These are phyloP conservation scores for Diphasiastrum complanatum DNA, from an alignment of 83 land plant genomes.

Conservation along the genomic window DNA sequence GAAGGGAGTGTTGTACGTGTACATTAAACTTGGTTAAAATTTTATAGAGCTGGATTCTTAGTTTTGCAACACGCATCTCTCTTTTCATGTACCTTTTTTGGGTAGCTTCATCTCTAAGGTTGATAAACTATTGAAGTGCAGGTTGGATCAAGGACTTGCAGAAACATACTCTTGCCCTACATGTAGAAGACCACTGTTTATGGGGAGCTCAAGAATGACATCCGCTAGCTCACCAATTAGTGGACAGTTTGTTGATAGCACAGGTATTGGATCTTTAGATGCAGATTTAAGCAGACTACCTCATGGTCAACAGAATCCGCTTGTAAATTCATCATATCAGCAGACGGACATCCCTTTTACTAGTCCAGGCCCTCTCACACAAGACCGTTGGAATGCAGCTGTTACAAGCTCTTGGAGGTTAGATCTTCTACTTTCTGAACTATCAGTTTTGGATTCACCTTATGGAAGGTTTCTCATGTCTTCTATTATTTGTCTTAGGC, in stretches of 20 bases:
- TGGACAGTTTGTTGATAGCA: not conserved
- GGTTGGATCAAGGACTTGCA: conserved; percentile 87
- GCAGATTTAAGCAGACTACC: conserved; percentile 6
- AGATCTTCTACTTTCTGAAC: too few relatives aligned
- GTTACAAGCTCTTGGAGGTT: not conserved
- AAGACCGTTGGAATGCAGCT: not conserved
- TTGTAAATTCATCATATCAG: not conserved
- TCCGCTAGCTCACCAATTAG: conserved; percentile 11
- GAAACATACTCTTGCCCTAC: conserved; percentile 87
- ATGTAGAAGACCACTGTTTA: conserved; percentile 82
- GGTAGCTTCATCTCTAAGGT: too few relatives aligned
- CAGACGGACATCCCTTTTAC: not conserved
- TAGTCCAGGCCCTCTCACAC: not conserved
- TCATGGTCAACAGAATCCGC: not conserved
- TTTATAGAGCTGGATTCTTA: too few relatives aligned
- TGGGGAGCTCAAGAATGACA: conserved; percentile 29
- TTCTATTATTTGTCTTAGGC: not conserved
- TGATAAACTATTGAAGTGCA: conserved; percentile 14
- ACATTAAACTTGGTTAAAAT: too few relatives aligned
- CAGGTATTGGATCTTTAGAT: conserved; percentile 2
- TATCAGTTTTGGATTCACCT: too few relatives aligned
- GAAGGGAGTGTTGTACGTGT: too few relatives aligned
- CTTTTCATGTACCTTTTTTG: too few relatives aligned
- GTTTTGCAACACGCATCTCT: too few relatives aligned
- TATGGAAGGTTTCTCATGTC: not conserved